phyloP scores from a whole-genome alignment of 345 rosid genomes.

The Eucalyptus grandis region DNA sequence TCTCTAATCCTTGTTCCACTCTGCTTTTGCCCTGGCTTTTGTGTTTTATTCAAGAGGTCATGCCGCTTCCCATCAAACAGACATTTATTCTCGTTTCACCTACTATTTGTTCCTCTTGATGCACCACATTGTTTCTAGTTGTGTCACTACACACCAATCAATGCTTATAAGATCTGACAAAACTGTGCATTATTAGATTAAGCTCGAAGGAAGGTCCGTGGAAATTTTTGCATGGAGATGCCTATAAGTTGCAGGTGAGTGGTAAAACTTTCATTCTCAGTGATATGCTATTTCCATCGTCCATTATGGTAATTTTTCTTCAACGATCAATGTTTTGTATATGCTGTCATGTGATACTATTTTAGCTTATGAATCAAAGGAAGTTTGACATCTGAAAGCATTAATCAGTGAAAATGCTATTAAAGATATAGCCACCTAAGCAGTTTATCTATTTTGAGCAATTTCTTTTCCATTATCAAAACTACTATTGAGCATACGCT shows the following conservation, averaged over 20 bases:
- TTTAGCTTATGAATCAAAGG: background rate
- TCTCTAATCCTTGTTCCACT: background rate
- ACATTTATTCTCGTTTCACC: background rate
- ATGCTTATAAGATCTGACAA: background rate
- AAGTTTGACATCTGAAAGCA: background rate
- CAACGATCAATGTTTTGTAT: background rate
- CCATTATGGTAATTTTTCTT: background rate
- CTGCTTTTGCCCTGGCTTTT: background rate
- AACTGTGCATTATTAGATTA: background rate
- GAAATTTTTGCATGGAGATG: background rate
- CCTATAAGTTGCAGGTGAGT: background rate
- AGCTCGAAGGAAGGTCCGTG: background rate
- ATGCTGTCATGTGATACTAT: background rate
- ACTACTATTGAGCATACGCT: background rate
- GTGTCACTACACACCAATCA: background rate
- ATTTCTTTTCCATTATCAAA: background rate
- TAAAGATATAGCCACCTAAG: background rate
- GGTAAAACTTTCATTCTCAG: background rate
- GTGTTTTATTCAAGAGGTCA: background rate
- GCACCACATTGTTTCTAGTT: background rate
- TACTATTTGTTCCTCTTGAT: background rate
- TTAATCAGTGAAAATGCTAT: background rate
- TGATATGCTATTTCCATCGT: background rate
- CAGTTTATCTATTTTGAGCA: background rate
- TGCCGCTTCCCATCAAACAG: background rate